Evolutionary conservation across 768 basidiomycete species (phyloP), one percentile per base, ranked within the genome.

Genomic region (Russula olivacea): DNA sequence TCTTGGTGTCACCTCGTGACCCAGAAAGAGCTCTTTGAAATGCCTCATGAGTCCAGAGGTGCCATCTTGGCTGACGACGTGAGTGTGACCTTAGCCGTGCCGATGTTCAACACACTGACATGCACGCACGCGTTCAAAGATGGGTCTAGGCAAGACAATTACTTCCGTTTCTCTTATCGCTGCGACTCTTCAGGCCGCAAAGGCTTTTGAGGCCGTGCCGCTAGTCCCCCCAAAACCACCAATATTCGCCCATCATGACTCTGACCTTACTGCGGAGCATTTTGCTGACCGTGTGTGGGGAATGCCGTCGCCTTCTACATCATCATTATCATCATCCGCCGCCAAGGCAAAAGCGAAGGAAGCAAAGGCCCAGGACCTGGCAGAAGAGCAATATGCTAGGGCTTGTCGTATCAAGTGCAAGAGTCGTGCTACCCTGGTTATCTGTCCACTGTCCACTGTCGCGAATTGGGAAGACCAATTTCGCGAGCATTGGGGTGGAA

Each of bases 381-480:
- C 81, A 3, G 89, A 91, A 63, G 83, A 86, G 15, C 84, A 85
- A 54, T 86, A 86, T 68, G 76, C 78, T 4, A 81, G 93, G 55
- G 81, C 81, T 17, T 86, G 85, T 67, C 83, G 89, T 38, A 87
- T 96, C 70, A 94, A 92, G 74, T 77, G 80, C 40, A 88, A 85
- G 68, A 91, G 89, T 69, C 85, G 93, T 38, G 97, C 89, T 21
- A 98, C 97, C 7, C 77, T 99, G n/a, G 92, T 99, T 69, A 83
- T 99, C 32, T 98, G 97, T 70, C 97, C 97, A 8, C 80, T 99
- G 41, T 94, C 93, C 12, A 99, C 97, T 6, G 93, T 99, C 2
- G 86, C 91, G 53, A 98, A 98, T 71, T 99, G 97, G 97, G 97
- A 99, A 76, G 93, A 96, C 61, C 97, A 99, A 74, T 93, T 99